Percentiles rank a stretch among this genome's conserved stretches.
Evolutionary conservation across 441 rosid genomes (phyloP).

Genomic region (Hypseocharis bilobata): DNA sequence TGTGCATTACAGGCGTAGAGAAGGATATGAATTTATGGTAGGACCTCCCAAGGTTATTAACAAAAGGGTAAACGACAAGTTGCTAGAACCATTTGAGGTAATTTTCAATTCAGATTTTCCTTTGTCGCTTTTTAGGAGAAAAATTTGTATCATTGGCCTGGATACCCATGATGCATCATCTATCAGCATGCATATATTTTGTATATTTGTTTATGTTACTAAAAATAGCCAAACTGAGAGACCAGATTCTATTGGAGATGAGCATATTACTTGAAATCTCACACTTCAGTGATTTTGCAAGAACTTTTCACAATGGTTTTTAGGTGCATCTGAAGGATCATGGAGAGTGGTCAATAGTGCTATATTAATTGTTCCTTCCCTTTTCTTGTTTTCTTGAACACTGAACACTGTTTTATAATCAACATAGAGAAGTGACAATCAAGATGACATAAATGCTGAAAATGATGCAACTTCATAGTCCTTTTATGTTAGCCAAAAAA

Average conservation of each 20-base stretch:
- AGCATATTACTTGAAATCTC: not conserved
- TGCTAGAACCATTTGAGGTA: constrained; percentile 88
- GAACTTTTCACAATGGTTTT: not conserved
- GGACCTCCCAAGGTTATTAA: constrained; percentile 96
- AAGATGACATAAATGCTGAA: not conserved
- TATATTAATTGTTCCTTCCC: not conserved
- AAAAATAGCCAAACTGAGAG: constrained; percentile 7
- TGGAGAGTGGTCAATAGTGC: not conserved
- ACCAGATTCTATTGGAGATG: not conserved
- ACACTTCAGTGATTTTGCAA: not conserved
- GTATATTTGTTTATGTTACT: not conserved
- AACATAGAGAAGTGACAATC: not conserved
- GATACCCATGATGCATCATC: not conserved
- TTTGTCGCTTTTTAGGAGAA: not conserved
- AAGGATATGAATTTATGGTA: constrained; percentile 96
- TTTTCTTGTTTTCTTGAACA: not conserved
- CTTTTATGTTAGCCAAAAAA: too few relatives aligned
- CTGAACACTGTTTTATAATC: not conserved
- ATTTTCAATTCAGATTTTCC: constrained; percentile 15
- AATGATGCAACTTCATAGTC: not conserved
- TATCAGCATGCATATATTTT: not conserved
- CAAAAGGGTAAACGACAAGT: constrained; percentile 63
- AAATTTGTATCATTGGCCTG: not conserved
- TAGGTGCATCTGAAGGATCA: not conserved
- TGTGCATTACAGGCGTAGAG: constrained; percentile 70